Base-by-base conservation (phyloP, 2,329 filamentous ascomycete species). In the Leptographium radiaticola region DNA sequence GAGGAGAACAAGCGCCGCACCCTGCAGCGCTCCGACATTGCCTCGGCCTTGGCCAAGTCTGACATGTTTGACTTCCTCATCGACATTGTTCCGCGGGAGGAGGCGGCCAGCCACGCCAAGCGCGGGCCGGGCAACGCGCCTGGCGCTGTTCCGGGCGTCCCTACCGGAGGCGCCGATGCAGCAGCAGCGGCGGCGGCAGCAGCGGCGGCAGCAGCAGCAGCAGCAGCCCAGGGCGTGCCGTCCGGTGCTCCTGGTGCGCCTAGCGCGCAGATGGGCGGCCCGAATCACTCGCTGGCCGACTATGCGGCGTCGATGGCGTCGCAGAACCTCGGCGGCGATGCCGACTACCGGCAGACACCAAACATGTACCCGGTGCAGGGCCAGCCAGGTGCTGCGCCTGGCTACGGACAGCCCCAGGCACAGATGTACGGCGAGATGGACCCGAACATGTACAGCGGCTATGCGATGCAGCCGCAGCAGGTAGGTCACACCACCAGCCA, bases 51-150 rank as follows among this genome's bases (percentile, higher is more conserved):
- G 30, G 87, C 89, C 56, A 98, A 98, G 71, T 96, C 89, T 25
- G 93, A 98, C 72, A 98, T 98, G 93, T 98, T 98, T 68, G 93
- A 98, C 72, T 98, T 98, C 71, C 76, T 98, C 56, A 98, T 98
- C 67, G 93, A 98, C 66, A 98, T 98, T 58, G 93, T 98, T 7
- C 93, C 93, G 4, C 84, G 93, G 52, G 93, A 98, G 68, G 93
- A 98, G 68, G 89, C 91, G 39, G 79, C 87, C 11, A 83, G 86
- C 25, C 89, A 90, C 66, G 81, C 89, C 43, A 96, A 95, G 73
- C 78, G 90, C 59, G 73, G 77, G 9, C 75, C 81, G 58, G 67
- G 75, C 39, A 67, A 64, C 31, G 60, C 68, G 38, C 65, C 69
- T 18, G 51, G 54, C n/a, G 51, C 57, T 5, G 63, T 60, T 38